Evolutionary conservation across 2,329 filamentous ascomycete species (phyloP).

Genomic region (Aureobasidium sp.): DNA sequence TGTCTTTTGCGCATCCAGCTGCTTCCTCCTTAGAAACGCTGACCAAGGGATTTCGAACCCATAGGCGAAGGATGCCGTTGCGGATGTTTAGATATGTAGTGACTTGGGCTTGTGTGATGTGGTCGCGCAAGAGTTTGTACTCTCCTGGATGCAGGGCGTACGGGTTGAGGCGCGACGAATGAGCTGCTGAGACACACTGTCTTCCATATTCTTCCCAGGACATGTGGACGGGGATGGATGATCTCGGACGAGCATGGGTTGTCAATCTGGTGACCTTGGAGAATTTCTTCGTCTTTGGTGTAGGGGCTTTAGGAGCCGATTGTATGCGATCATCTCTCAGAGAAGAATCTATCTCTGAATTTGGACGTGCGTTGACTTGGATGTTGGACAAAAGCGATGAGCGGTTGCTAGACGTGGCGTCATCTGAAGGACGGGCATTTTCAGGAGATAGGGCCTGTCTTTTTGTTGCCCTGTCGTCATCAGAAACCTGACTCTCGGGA

Average conservation of each 20-base stretch:
- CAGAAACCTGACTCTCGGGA: slow-evolving; percentile 10
- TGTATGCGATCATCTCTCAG: not conserved
- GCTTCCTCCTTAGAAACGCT: slow-evolving; percentile 79
- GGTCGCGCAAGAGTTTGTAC: slow-evolving; percentile 69
- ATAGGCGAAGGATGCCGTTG: slow-evolving; percentile 86
- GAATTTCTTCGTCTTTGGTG: slow-evolving; percentile 9
- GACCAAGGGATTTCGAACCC: slow-evolving; percentile 79
- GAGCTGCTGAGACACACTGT: slow-evolving; percentile 83
- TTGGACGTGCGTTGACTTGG: not conserved
- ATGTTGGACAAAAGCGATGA: not conserved
- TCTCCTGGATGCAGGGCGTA: slow-evolving; percentile 82
- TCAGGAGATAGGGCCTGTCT: slow-evolving; percentile 15
- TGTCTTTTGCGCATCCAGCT: slow-evolving; percentile 80
- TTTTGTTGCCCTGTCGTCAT: slow-evolving; percentile 12
- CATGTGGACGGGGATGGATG: slow-evolving; percentile 74
- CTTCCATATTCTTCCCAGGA: slow-evolving; percentile 73
- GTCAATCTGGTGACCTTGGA: slow-evolving; percentile 10
- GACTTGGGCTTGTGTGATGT: slow-evolving; percentile 82
- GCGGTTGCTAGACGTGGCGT: not conserved
- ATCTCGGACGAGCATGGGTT: slow-evolving; percentile 32
- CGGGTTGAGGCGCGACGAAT: slow-evolving; percentile 81
- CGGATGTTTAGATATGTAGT: slow-evolving; percentile 94
- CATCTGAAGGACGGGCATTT: not conserved
- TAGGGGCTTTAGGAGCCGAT: slow-evolving; percentile 1
- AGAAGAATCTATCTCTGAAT: not conserved